Base-by-base conservation (phyloP, 1,284 basidiomycete genomes). In the Sphagnurus paluster region DNA sequence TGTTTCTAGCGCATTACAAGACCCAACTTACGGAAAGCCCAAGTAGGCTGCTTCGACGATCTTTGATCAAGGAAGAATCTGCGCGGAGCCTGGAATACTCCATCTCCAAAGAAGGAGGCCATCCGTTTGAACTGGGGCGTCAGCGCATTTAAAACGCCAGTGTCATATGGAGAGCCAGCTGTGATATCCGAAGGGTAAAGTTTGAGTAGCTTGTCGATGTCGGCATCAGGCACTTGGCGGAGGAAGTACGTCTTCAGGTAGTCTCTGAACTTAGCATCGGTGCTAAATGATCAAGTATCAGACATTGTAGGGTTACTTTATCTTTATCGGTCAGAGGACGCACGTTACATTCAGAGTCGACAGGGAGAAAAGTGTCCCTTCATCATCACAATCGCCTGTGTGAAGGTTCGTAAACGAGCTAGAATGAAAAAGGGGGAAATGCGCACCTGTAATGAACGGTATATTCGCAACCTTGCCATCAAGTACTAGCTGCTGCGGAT, bases 101-200 rank as follows among this genome's bases (percentile, higher is more conserved):
- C 58, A 50, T 83, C 81, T 0, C 79, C 79, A 28, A 67, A 65
- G 48, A 82, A 57, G 0, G 78, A 66, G 8, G 79, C 71, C 1
- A 81, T 51, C 9, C 80, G 66, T 58, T 82, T 80, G 63, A 66
- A 82, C 50, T 81, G 68, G 0, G 74, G 72, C 0, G 74, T 69
- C 7, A 80, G 43, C 0, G 63, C 68, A 48, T 79, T 75, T 4
- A 67, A 34, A 20, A 62, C 44, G 0, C 75, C 69, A 0, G 79
- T 80, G 40, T 68, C 62, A 52, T 71, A 82, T 0, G 79, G 79
- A 1, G 78, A 79, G 9, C 79, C 77, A 48, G 71, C 55, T 0
- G 61, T 62, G 28, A 70, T 58, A 44, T 77, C 71, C 1, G 54
- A 52, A 1, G 77, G 71, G 51, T 80, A 82, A 8, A 68, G 47